phyloP scores from a whole-genome alignment of 2,329 filamentous ascomycete genomes.

The Diaporthe sp. region DNA sequence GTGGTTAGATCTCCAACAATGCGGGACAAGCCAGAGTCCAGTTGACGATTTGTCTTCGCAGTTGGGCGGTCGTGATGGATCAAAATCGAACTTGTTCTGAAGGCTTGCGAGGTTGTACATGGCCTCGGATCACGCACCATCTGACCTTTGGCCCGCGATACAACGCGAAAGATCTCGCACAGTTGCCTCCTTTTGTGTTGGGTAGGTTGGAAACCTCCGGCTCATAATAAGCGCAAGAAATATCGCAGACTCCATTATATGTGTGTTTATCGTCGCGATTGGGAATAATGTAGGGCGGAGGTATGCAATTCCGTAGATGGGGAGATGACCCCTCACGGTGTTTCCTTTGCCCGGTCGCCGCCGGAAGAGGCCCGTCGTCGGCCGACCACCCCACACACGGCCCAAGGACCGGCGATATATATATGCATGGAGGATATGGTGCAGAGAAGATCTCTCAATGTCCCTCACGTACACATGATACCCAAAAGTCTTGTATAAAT shows the following conservation, averaged over 20 bases:
- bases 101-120: background rate
- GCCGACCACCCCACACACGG: background rate
- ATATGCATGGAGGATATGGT: background rate
- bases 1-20: background rate
- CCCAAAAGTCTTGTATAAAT: background rate
- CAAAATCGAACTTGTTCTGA: no score
- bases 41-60: background rate
- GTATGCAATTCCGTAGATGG: background rate
- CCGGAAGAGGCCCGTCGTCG: background rate
- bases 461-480: background rate
- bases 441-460: background rate
- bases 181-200: background rate
- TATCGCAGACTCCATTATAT: background rate
- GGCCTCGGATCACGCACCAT: background rate
- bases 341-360: slow-evolving; percentile 37
- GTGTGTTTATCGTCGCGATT: background rate
- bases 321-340: slow-evolving; percentile 23
- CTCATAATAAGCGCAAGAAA: background rate
- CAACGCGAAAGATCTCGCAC: background rate
- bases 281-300: background rate
- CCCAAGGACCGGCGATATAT: slow-evolving; percentile 12
- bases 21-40: background rate
- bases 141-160: no score
- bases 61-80: background rate
- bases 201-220: background rate